Conservation (phyloP, 2,329 filamentous ascomycete genomes). For the Apiospora aurea region DNA sequence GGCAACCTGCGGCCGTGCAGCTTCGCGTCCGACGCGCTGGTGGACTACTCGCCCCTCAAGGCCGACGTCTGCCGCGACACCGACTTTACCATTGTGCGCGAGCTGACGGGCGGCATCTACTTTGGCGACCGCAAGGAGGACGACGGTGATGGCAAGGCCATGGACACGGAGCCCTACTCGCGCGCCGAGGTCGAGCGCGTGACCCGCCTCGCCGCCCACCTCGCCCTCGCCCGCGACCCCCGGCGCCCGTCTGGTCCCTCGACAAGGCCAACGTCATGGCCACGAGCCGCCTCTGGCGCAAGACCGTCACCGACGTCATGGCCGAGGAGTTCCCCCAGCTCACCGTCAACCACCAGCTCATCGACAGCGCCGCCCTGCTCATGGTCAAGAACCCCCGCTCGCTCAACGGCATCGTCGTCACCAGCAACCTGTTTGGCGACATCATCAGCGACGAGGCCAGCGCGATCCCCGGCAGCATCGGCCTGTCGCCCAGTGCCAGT, state of each 20-base stretch:
- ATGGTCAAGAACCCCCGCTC: slow-evolving; percentile 92
- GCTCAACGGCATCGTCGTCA: slow-evolving; percentile 90
- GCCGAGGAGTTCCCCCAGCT: slow-evolving; percentile 87
- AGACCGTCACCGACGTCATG: slow-evolving; percentile 85
- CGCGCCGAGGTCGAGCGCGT: slow-evolving; percentile 87
- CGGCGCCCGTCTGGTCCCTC: slow-evolving; percentile 81
- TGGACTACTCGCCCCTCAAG: slow-evolving; percentile 87
- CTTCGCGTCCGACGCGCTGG: slow-evolving; percentile 87
- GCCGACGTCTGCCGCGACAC: slow-evolving; percentile 83
- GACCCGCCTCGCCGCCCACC: slow-evolving; percentile 78
- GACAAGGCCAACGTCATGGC: slow-evolving; percentile 98
- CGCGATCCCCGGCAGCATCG: slow-evolving; percentile 90
- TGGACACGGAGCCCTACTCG: slow-evolving; percentile 89
- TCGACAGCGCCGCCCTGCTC: slow-evolving; percentile 96
- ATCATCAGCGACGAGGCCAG: slow-evolving; percentile 96
- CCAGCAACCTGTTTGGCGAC: slow-evolving; percentile 94
- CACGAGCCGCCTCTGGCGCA: slow-evolving; percentile 88
- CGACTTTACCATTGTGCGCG: slow-evolving; percentile 91
- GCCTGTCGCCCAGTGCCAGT: slow-evolving; percentile 86
- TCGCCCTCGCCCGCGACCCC: slow-evolving; percentile 82
- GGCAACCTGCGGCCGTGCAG: slow-evolving; percentile 96
- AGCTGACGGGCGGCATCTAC: slow-evolving; percentile 93
- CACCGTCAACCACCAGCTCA: slow-evolving; percentile 85
- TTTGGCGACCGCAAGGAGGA: slow-evolving; percentile 89
- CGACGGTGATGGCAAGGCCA: slow-evolving; percentile 75